A percentile compares a stretch with the other conserved stretches of the same genome.
Evolutionary conservation across 2,329 filamentous ascomycete genomes (phyloP).

Genomic region (Ophiocordyceps camponoti-saundersi): DNA sequence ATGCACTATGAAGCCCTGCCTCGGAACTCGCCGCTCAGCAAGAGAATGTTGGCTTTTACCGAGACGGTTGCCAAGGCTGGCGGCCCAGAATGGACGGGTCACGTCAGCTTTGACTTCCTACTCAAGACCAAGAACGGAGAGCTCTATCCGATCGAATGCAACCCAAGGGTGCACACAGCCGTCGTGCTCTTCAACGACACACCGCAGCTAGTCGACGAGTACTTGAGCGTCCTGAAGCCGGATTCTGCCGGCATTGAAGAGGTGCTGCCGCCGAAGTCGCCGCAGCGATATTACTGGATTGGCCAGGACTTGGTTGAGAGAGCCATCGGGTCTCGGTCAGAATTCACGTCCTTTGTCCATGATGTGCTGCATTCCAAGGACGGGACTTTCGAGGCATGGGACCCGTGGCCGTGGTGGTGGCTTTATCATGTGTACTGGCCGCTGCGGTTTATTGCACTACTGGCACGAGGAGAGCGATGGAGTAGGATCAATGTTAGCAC

Average conservation of each 20-base stretch:
- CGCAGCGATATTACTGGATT: slow-evolving; percentile 39
- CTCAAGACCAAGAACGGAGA: slow-evolving; percentile 27
- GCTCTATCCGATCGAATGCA: slow-evolving; percentile 51
- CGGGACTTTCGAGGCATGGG: slow-evolving; percentile 32
- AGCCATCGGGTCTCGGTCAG: slow-evolving; percentile 10
- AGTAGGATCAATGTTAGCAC: slow-evolving; percentile 53
- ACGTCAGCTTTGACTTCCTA: slow-evolving; percentile 57
- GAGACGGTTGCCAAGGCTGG: slow-evolving; percentile 32
- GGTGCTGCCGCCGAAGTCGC: slow-evolving; percentile 7
- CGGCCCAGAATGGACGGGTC: slow-evolving; percentile 42
- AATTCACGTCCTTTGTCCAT: slow-evolving; percentile 11
- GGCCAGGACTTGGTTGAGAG: slow-evolving; percentile 44
- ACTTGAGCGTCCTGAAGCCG: slow-evolving; percentile 28
- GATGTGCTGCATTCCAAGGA: slow-evolving; percentile 35
- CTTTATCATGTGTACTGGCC: slow-evolving; percentile 41
- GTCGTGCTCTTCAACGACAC: slow-evolving; percentile 39
- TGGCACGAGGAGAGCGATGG: slow-evolving; percentile 33
- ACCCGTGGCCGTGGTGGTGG: slow-evolving; percentile 39
- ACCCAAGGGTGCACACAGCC: slow-evolving; percentile 52
- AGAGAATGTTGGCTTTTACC: slow-evolving; percentile 50
- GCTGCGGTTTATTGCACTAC: slow-evolving; percentile 25
- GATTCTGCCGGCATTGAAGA: neutral
- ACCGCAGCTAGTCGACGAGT: slow-evolving; percentile 30
- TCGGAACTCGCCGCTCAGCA: slow-evolving; percentile 31
- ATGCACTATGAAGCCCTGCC: slow-evolving; percentile 51